Evolutionary conservation across 1,139 yeast genomes (phyloP).

Genomic region (Eremothecium coryli): DNA sequence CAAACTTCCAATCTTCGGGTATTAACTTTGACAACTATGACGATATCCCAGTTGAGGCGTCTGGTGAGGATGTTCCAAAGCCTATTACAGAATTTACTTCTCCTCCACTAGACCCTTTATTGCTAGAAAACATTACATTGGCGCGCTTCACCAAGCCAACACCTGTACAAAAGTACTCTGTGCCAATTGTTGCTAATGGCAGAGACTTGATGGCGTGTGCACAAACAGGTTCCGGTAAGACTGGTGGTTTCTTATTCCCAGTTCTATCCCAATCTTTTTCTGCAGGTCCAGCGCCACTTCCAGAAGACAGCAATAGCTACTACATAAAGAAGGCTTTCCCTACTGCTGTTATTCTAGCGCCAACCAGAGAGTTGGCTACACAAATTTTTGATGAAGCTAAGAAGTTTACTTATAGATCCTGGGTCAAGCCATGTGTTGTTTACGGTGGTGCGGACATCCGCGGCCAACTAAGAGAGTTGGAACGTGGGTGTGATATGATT

Average conservation of each 20-base stretch:
- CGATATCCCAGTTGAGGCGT: slow-evolving; percentile 96
- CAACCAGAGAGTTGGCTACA: slow-evolving; percentile 96
- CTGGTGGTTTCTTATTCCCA: slow-evolving; percentile 99
- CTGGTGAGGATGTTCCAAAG: slow-evolving; percentile 93
- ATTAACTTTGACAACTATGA: slow-evolving; percentile 97
- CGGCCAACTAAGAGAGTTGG: slow-evolving; percentile 77
- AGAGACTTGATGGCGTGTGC: slow-evolving; percentile 99
- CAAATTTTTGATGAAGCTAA: slow-evolving; percentile 94
- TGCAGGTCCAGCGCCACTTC: slow-evolving; percentile 72
- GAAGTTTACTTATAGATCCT: slow-evolving; percentile 93
- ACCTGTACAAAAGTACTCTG: slow-evolving; percentile 97
- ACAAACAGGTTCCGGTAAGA: slow-evolving; percentile 99
- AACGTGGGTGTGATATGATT: slow-evolving; percentile 87
- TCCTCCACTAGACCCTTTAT: slow-evolving; percentile 83
- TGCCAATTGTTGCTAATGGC: slow-evolving; percentile 90
- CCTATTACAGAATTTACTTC: slow-evolving; percentile 79
- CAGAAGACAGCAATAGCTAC: slow-evolving; percentile 38
- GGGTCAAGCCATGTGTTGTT: slow-evolving; percentile 95
- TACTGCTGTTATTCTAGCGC: slow-evolving; percentile 91
- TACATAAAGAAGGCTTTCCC: slow-evolving; percentile 81
- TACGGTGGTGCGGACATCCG: slow-evolving; percentile 98
- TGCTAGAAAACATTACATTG: slow-evolving; percentile 76
- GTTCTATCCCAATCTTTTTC: slow-evolving; percentile 84
- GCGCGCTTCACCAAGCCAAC: slow-evolving; percentile 95
- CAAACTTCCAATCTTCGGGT: slow-evolving; percentile 83